Evolutionary conservation across 352 stramenopile genomes (phyloP), one percentile per base, ranked within the genome.

Genomic region (Stramenopiles sp.): DNA sequence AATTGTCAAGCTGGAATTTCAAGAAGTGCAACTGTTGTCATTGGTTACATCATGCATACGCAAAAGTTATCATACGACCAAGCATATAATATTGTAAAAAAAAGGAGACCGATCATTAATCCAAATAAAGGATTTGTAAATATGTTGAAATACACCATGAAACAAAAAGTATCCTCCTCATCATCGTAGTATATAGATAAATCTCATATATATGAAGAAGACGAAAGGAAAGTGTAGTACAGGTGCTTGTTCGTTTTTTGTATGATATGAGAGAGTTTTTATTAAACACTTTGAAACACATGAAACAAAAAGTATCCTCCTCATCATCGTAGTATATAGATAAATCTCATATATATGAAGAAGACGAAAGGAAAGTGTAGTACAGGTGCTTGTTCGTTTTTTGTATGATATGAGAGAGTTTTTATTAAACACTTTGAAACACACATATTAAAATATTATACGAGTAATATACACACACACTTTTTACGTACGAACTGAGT

Each of bases 51-150:
- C 20, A 69, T 69, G 53, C 20, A 69, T 27, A 27, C 27, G 20
- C 53, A 27, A 69, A 69, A 69, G 53, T 23, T 69, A 23, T 27
- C 53, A 69, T 69, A 23, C 53, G 53, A 69, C 20, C 20, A 69
- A 23, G 53, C 53, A 69, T 69, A 23, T 27, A 69, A 69, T 20
- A 23, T 23, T 69, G 27, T 27, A 69, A 69, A 27, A 69, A 69
- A 27, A 69, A 69, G 53, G 27, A 69, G 53, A 27, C 53, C 53
- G 27, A 31, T 33, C 30, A 76, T 76, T 33, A 76, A 76, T 7
- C 65, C 65, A 31, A 76, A 76, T 13, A 76, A 76, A 76, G 65
- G 65, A 20, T 76, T 76, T 76, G 30, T 33, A 76, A 33, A 31
- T 33, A 76, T 76, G 65, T 20, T 76, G 4, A 76, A 76, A 53